Conservation (phyloP, 2,329 filamentous ascomycete species). For the Alternaria longipes region DNA sequence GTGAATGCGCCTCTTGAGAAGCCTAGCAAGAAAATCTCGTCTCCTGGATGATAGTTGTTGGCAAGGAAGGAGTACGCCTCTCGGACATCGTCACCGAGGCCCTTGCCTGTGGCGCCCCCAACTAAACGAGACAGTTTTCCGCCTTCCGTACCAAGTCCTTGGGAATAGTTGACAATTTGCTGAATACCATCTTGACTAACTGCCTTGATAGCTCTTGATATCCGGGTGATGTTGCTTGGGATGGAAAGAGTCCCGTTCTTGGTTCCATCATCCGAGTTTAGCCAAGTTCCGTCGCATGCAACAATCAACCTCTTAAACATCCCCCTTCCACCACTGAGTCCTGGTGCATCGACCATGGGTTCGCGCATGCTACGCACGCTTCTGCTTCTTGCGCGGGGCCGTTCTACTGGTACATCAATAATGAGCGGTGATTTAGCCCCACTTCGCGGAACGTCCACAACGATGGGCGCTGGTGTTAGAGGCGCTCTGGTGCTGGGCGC, state of each 20-base stretch:
- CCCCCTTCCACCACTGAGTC: constrained; percentile 47
- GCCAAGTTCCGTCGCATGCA: constrained; percentile 58
- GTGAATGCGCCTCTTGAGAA: constrained; percentile 60
- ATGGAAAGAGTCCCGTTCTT: constrained; percentile 55
- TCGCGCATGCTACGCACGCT: constrained; percentile 33
- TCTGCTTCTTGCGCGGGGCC: constrained; percentile 35
- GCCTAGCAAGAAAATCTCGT: constrained; percentile 59
- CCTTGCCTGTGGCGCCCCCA: constrained; percentile 55
- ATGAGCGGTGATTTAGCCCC: constrained; percentile 42
- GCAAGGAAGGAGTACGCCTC: constrained; percentile 61
- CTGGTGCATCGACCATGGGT: constrained; percentile 40
- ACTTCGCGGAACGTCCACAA: constrained; percentile 34
- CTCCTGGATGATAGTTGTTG: constrained; percentile 63
- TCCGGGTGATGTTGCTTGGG: constrained; percentile 61
- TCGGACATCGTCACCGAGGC: constrained; percentile 58
- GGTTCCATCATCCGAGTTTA: constrained; percentile 59
- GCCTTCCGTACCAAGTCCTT: constrained; percentile 58
- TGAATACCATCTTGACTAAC: constrained; percentile 59
- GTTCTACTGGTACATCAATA: constrained; percentile 37
- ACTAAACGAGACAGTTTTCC: constrained; percentile 54
- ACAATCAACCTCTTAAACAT: constrained; percentile 54
- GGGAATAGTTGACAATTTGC: constrained; percentile 62
- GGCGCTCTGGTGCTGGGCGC: constrained; percentile 40
- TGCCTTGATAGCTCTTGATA: constrained; percentile 60
- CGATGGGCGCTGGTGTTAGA: constrained; percentile 34